phyloP scores from a whole-genome alignment of 2,329 filamentous ascomycete species.

The Myriosclerotinia duriaeana region DNA sequence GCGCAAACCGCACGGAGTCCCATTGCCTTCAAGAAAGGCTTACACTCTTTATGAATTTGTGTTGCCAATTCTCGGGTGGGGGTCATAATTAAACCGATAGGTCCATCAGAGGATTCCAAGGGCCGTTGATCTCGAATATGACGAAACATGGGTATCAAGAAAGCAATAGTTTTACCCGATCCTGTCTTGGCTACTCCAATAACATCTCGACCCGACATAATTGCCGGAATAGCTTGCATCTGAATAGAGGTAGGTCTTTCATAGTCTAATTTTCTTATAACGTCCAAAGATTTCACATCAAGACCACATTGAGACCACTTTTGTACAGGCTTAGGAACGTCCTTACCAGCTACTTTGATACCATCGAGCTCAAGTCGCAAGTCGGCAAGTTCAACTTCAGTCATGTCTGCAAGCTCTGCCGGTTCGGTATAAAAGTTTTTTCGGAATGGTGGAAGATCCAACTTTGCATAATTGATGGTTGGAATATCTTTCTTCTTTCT shows the following conservation, averaged over 20 bases:
- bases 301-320: conserved; percentile 97
- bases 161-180: conserved; percentile 95
- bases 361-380: conserved; percentile 86
- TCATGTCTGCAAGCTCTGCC: conserved; percentile 77
- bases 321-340: conserved; percentile 88
- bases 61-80: conserved; percentile 91
- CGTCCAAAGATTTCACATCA: conserved; percentile 80
- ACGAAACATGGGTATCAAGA: conserved; percentile 93
- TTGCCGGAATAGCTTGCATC: conserved; percentile 87
- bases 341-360: conserved; percentile 86
- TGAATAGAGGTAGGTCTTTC: conserved; percentile 92
- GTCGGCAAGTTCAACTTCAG: conserved; percentile 77
- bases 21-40: conserved; percentile 86
- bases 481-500: conserved; percentile 97
- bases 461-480: conserved; percentile 78
- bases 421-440: conserved; percentile 97
- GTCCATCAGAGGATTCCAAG: conserved; percentile 80
- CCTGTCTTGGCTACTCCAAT: conserved; percentile 97
- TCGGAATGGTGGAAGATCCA: conserved; percentile 80
- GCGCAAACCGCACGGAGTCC: conserved; percentile 85
- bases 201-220: conserved; percentile 94
- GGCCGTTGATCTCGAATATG: conserved; percentile 93
- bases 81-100: conserved; percentile 85
- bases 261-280: conserved; percentile 78
- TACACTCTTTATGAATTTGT: conserved; percentile 93